phyloP scores from a whole-genome alignment of 441 rosid genomes.

The Populus hybrid region DNA sequence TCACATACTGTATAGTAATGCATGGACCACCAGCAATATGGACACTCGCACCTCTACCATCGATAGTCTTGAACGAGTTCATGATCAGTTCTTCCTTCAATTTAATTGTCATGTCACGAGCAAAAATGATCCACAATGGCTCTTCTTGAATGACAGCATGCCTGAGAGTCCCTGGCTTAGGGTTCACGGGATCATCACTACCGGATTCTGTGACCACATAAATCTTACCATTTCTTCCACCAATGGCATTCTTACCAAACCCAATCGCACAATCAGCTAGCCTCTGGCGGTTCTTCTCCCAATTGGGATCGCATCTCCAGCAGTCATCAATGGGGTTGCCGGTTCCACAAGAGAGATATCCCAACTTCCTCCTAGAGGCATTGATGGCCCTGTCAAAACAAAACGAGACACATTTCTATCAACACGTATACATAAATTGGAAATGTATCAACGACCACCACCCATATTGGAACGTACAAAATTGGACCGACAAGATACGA shows the following conservation, averaged over 20 bases:
- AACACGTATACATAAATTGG: neutral
- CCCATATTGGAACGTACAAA: neutral
- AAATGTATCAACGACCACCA: neutral
- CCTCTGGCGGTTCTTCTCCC: slow-evolving; percentile 76
- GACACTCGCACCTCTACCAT: slow-evolving; percentile 86
- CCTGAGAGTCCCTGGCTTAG: slow-evolving; percentile 79
- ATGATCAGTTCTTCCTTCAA: slow-evolving; percentile 84
- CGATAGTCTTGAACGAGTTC: slow-evolving; percentile 88
- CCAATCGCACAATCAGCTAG: slow-evolving; percentile 88
- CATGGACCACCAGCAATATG: slow-evolving; percentile 92
- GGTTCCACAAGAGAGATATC: slow-evolving; percentile 69
- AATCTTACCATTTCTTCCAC: slow-evolving; percentile 75
- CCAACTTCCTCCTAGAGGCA: slow-evolving; percentile 68
- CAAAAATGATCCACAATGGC: slow-evolving; percentile 82
- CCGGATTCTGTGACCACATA: slow-evolving; percentile 76
- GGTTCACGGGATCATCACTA: slow-evolving; percentile 63
- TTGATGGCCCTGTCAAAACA: slow-evolving; percentile 54
- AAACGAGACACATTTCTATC: neutral
- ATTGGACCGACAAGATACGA: neutral
- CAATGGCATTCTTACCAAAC: slow-evolving; percentile 81
- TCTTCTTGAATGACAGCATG: slow-evolving; percentile 80
- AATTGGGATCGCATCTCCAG: slow-evolving; percentile 86
- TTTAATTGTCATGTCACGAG: slow-evolving; percentile 75
- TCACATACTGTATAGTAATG: slow-evolving; percentile 76
- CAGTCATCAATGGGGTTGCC: slow-evolving; percentile 95